phyloP scores from a whole-genome alignment of 108 stramenopile genomes.

The Conticribra weissflogii region DNA sequence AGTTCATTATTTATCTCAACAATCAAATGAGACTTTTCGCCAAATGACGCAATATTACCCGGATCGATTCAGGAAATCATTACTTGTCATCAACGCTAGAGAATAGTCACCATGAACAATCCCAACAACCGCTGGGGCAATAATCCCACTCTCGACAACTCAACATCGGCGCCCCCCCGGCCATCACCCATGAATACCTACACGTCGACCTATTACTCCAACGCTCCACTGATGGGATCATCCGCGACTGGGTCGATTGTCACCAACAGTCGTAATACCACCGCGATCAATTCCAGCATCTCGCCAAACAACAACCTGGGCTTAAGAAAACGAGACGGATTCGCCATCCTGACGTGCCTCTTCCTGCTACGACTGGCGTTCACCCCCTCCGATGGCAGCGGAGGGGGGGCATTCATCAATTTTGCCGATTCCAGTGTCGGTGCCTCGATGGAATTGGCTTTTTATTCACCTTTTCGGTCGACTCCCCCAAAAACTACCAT shows the following conservation, averaged over 20 bases:
- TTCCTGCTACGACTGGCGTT: slow-evolving; percentile 45
- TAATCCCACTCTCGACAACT: background rate
- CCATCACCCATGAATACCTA: background rate
- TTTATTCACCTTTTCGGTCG: slow-evolving; percentile 59
- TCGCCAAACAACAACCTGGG: slow-evolving; percentile 4
- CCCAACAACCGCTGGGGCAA: background rate
- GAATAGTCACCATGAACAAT: background rate
- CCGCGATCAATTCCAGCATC: background rate
- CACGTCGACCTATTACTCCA: background rate
- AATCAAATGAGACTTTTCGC: too few species aligned
- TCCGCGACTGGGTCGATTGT: background rate
- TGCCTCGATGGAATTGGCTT: slow-evolving; percentile 64
- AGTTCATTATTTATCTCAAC: too few species aligned
- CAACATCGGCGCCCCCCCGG: background rate
- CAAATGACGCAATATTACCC: too few species aligned
- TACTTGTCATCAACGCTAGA: too few species aligned
- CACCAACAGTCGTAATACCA: background rate
- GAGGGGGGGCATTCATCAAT: slow-evolving; percentile 8
- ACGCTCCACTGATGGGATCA: background rate
- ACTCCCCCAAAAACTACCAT: slow-evolving; percentile 8
- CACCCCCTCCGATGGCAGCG: slow-evolving; percentile 6
- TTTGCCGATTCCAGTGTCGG: slow-evolving; percentile 34
- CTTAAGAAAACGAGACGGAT: slow-evolving; percentile 33
- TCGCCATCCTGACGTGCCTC: slow-evolving; percentile 35
- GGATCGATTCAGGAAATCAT: too few species aligned